Base-by-base conservation (phyloP, 2,329 filamentous ascomycete genomes). In the Colletotrichum nymphaeae region DNA sequence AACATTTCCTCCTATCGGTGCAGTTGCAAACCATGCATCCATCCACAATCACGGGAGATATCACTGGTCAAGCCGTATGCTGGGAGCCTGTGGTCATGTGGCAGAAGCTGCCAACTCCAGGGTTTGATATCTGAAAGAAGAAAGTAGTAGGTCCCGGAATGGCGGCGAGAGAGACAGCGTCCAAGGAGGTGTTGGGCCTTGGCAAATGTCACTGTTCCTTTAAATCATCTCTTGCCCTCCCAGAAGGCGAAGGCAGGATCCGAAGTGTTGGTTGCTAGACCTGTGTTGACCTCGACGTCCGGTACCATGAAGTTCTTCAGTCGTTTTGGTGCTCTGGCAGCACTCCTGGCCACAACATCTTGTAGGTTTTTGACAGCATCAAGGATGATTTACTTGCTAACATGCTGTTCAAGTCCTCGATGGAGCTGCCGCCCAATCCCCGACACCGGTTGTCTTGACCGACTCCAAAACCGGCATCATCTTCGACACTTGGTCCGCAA, bases 391-490 rank as follows among this genome's bases (percentile, higher is more conserved):
- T 8, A 16, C 8, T 24, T 19, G 24, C 70, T 73, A 60, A 75
- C 35, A 42, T n/a, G 16, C 16, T 22, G 28, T 12, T 16, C 19
- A 37, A 75, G 74, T 75, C 32, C 26, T 74, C 35, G 35, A 74
- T 49, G 72, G 72, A 46, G 72, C 58, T 52, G 63, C 63, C 4
- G 76, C 74, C 22, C 78, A 79, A 58, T 28, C 46, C 22, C 53
- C 65, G 5, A 59, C 67, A 19, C 74, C 77, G 26, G 75, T 72
- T 11, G 28, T 70, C 22, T 88, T 84, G 76, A 85, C 82, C 12
- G 86, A 88, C 63, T 79, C 83, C 57, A 81, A 83, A 32, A 88
- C 88, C 11, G 87, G 87, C 24, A 90, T 90, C 76, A 82, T 80
- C 32, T 90, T 90, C 79, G 86, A 87, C 76, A 87, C 87, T 60